Percentiles rank a stretch among this genome's conserved stretches.
Conservation (phyloP, 129 eudicot species). For the Kitagawia praeruptora region DNA sequence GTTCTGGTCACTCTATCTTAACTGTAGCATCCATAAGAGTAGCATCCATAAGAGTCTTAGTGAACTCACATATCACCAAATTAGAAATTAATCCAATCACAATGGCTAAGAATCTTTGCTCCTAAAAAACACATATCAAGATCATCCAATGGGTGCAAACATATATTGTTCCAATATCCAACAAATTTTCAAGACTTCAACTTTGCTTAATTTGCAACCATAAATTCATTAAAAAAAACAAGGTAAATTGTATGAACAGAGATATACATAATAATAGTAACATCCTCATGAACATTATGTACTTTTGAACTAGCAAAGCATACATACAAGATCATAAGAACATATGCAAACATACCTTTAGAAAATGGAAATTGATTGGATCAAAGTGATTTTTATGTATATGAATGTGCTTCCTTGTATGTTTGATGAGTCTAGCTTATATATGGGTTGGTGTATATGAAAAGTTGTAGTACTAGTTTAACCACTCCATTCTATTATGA, state of each 20-base stretch:
- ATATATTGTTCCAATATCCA: neutral
- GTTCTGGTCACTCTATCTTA: neutral
- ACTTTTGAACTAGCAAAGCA: neutral
- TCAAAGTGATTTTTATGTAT: neutral
- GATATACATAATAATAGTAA: no score
- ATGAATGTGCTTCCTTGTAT: neutral
- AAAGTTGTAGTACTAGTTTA: neutral
- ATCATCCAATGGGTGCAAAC: neutral
- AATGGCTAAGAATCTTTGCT: neutral
- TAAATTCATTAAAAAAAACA: neutral
- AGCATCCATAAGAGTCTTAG: neutral
- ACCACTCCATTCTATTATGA: neutral
- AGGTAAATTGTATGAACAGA: neutral
- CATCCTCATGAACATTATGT: neutral
- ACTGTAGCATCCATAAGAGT: neutral
- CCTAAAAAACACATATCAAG: neutral
- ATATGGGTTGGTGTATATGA: neutral
- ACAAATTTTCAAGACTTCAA: neutral
- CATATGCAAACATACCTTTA: neutral
- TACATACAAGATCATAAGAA: neutral
- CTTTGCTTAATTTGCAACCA: neutral
- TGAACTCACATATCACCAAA: no score
- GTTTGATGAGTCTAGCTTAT: neutral
- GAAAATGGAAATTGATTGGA: neutral
- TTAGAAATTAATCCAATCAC: neutral